A percentile compares a stretch with the other conserved stretches of the same genome.
These are phyloP conservation scores for Calendula officinalis DNA, from an alignment of 129 eudicot species.

Conservation along the genomic window DNA sequence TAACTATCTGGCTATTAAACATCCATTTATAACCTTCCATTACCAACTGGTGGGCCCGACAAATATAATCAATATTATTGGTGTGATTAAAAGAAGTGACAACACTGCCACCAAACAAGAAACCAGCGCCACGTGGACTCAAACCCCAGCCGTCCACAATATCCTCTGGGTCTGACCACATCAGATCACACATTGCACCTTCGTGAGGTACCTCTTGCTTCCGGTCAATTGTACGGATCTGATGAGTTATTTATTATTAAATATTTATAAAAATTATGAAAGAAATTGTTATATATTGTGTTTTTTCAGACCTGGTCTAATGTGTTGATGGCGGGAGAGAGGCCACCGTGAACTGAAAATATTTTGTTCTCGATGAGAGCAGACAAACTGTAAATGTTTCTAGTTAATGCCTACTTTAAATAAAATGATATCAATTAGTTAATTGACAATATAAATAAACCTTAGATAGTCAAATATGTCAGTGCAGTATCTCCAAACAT, in stretches of 20 bases:
- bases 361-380: constrained; percentile 94
- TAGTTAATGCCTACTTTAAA: neutral
- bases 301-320: constrained; percentile 68
- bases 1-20: constrained; percentile 89
- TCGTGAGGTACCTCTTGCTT: constrained; percentile 98
- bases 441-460: constrained; percentile 28
- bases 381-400: constrained; percentile 55
- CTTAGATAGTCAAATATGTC: constrained; percentile 91
- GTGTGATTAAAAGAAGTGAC: constrained; percentile 75
- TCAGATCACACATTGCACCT: constrained; percentile 94
- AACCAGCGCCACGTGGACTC: constrained; percentile 98
- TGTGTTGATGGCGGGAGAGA: constrained; percentile 77
- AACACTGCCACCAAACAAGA: constrained; percentile 79
- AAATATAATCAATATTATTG: constrained; percentile 80
- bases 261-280: constrained; percentile 8
- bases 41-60: constrained; percentile 94
- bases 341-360: constrained; percentile 89
- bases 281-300: neutral
- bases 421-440: too few relatives aligned
- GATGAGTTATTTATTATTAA: constrained; percentile 22
- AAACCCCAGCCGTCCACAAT: constrained; percentile 92
- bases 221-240: constrained; percentile 92
- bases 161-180: constrained; percentile 97
- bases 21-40: constrained; percentile 99
- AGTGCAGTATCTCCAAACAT: constrained; percentile 99